These are phyloP conservation scores for Penicillium angulare DNA, from an alignment of 495 filamentous ascomycete species.

Conservation along the genomic window DNA sequence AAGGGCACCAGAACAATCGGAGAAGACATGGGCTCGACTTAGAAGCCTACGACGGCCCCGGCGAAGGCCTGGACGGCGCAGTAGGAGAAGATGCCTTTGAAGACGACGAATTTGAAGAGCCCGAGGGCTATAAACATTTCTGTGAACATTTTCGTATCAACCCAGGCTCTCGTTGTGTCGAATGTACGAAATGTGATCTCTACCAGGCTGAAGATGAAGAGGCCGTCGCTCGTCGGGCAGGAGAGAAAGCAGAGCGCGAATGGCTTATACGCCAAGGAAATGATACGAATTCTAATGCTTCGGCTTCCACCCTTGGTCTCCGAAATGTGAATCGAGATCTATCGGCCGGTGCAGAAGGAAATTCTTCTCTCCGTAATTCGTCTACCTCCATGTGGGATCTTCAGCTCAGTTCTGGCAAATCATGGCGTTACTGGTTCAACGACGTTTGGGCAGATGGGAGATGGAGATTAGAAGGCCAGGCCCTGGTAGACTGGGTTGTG, in stretches of 20 bases:
- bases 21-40: conserved; percentile 3
- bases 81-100: conserved; percentile 17
- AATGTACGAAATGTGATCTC: conserved; percentile 87
- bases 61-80: conserved; percentile 3
- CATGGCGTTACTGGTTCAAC: conserved; percentile 36
- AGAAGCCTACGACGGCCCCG: conserved; percentile 11
- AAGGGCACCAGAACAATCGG: conserved; percentile 2
- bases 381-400: conserved; percentile 18
- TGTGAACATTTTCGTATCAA: conserved; percentile 86
- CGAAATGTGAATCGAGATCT: conserved; percentile 38
- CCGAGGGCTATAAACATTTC: conserved; percentile 83
- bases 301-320: conserved; percentile 15
- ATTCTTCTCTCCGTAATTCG: conserved; percentile 1
- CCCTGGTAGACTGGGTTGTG: conserved; percentile 45
- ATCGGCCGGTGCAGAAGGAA: conserved; percentile 18
- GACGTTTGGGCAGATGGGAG: conserved; percentile 38
- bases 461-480: conserved; percentile 47
- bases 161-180: conserved; percentile 66
- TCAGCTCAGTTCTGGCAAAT: conserved; percentile 14
- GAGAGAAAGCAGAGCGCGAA: conserved; percentile 73
- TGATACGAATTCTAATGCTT: conserved; percentile 9
- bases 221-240: conserved; percentile 68
- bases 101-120: conserved; percentile 41
- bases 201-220: conserved; percentile 88
- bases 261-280: conserved; percentile 71